Percentiles rank a stretch among this genome's conserved stretches.
These are phyloP conservation scores for Microdochium paspali DNA, from an alignment of 2,329 filamentous ascomycete genomes.

Conservation along the genomic window DNA sequence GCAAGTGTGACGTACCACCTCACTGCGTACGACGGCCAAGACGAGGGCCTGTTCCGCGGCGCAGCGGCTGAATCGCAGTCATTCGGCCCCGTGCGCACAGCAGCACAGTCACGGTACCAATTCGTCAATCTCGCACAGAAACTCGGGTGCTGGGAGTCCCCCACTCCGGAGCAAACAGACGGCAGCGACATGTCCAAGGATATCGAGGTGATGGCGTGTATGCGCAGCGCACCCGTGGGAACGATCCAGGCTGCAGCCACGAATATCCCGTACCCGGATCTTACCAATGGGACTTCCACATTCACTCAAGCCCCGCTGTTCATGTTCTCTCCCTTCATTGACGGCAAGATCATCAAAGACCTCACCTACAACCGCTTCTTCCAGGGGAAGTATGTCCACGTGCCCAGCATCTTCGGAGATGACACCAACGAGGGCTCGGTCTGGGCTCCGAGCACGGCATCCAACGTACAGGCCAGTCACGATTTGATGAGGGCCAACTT, in stretches of 20 bases:
- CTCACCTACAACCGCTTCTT: constrained; percentile 38
- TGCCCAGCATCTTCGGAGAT: constrained; percentile 45
- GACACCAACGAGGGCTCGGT: constrained; percentile 57
- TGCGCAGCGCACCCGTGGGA: constrained; percentile 29
- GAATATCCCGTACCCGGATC: constrained; percentile 27
- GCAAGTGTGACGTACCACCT: constrained; percentile 57
- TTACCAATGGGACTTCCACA: not conserved
- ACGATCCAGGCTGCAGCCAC: constrained; percentile 32
- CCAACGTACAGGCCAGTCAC: constrained; percentile 36
- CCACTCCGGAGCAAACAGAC: not conserved
- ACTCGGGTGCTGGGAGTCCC: constrained; percentile 24
- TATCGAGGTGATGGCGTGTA: constrained; percentile 30
- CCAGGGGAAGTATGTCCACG: constrained; percentile 38
- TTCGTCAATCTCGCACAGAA: constrained; percentile 37
- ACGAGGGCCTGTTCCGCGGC: constrained; percentile 39
- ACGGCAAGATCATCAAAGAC: constrained; percentile 40
- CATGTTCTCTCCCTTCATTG: constrained; percentile 45
- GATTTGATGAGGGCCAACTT: constrained; percentile 50
- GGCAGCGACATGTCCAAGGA: constrained; percentile 8
- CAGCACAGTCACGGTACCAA: constrained; percentile 38
- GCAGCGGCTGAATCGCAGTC: constrained; percentile 41
- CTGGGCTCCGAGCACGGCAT: constrained; percentile 42
- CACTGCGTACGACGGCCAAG: constrained; percentile 39
- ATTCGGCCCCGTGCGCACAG: constrained; percentile 36
- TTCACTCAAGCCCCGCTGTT: constrained; percentile 28